Evolutionary conservation across 306 rosid genomes (phyloP).

Genomic region (Quercus suber): DNA sequence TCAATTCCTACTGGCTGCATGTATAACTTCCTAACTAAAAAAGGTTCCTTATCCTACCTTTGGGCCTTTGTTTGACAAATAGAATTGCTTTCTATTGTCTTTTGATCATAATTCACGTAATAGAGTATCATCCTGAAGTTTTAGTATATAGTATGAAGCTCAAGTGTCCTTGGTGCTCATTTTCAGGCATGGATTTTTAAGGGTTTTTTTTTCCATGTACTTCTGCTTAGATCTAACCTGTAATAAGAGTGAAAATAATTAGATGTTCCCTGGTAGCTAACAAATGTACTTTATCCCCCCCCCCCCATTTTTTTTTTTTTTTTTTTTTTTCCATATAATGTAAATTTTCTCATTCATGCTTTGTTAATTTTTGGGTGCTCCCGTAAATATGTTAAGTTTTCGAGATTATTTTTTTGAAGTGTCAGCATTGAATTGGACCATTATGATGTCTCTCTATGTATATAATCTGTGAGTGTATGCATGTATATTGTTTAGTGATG

Average conservation of each 20-base stretch:
- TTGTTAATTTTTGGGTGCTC: neutral
- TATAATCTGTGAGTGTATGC: too few species aligned
- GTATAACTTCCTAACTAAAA: too few species aligned
- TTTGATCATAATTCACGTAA: neutral
- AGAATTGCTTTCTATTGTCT: neutral
- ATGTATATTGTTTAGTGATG: neutral
- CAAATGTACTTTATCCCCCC: neutral
- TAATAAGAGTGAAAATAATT: neutral
- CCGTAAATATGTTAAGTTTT: too few species aligned
- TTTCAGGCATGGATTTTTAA: too few species aligned
- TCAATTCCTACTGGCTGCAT: too few species aligned
- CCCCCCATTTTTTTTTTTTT: too few species aligned
- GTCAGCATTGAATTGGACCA: neutral
- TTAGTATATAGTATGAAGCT: neutral
- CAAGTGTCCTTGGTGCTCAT: neutral
- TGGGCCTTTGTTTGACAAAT: neutral
- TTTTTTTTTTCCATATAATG: neutral
- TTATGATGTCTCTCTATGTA: neutral
- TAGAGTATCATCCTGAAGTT: neutral
- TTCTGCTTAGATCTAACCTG: neutral
- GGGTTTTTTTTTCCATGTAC: neutral
- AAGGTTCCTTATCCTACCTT: too few species aligned
- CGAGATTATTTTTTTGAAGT: neutral
- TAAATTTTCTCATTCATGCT: neutral
- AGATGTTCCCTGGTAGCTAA: neutral